phyloP scores from a whole-genome alignment of 169 alveolate genomes.

The Plasmodium blacklocki region DNA sequence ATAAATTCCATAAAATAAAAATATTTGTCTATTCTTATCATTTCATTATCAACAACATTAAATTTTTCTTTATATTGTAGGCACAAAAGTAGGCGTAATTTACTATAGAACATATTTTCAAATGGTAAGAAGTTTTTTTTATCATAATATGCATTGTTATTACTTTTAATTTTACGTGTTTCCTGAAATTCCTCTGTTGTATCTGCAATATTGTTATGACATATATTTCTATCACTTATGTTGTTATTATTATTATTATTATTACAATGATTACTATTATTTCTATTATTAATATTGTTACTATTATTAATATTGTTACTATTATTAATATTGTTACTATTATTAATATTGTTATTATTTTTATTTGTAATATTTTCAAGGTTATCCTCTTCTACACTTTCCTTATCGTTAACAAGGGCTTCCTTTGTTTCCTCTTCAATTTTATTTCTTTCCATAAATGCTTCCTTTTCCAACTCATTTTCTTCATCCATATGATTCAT shows the following conservation, averaged over 20 bases:
- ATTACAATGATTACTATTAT: neutral
- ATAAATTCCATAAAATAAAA: constrained; percentile 49
- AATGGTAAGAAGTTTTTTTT: constrained; percentile 25
- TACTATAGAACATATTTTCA: constrained; percentile 62
- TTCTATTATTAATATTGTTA: neutral
- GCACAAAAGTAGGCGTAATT: constrained; percentile 32
- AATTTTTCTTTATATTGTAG: constrained; percentile 62
- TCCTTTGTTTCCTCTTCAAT: neutral
- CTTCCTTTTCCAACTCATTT: neutral
- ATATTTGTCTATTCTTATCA: constrained; percentile 37
- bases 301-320: neutral
- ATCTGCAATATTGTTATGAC: neutral
- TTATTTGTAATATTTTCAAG: neutral
- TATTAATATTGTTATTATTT: neutral
- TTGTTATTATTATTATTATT: neutral
- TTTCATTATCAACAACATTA: constrained; percentile 56
- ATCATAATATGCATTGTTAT: neutral
- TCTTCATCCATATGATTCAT: neutral
- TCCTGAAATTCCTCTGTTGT: neutral
- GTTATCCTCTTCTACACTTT: neutral
- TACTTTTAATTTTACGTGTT: constrained; percentile 5
- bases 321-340: neutral
- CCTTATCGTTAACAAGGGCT: neutral
- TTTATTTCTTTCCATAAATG: neutral
- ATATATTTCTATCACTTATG: neutral